Conservation (phyloP, 1,139 yeast genomes). For the Zygosaccharomyces sapae region DNA sequence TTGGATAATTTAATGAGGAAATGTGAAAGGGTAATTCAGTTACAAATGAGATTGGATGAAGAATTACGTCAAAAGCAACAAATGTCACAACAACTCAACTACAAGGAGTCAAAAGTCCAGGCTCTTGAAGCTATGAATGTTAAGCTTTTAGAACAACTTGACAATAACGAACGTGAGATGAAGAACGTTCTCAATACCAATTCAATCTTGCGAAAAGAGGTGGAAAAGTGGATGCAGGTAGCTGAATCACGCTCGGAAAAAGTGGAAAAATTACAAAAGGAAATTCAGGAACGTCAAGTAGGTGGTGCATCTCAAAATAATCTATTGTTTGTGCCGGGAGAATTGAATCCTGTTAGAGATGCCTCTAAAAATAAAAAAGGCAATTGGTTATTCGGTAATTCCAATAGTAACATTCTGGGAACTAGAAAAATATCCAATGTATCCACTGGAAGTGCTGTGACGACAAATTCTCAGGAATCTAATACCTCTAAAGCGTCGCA, state of each 20-base stretch:
- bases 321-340: constrained; percentile 16
- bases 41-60: constrained; percentile 24
- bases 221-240: constrained; percentile 16
- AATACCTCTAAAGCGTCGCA: constrained; percentile 15
- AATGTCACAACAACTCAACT: constrained; percentile 15
- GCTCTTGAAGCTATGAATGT: constrained; percentile 22
- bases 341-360: constrained; percentile 10
- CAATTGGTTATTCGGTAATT: constrained; percentile 17
- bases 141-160: constrained; percentile 23
- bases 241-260: constrained; percentile 18
- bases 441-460: constrained; percentile 13
- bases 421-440: constrained; percentile 15
- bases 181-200: constrained; percentile 18
- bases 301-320: constrained; percentile 8
- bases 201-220: constrained; percentile 18
- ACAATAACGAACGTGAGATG: constrained; percentile 19
- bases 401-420: constrained; percentile 11
- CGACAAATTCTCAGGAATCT: constrained; percentile 19
- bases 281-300: constrained; percentile 7
- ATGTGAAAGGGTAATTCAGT: constrained; percentile 24
- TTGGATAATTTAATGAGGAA: constrained; percentile 23
- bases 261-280: constrained; percentile 17
- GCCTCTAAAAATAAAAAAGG: constrained; percentile 11
- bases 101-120: constrained; percentile 13
- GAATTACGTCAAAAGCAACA: constrained; percentile 15